Evolutionary conservation across 2,329 filamentous ascomycete genomes (phyloP), one percentile per base, ranked within the genome.

Genomic region (Sclerotiophoma versabilis): DNA sequence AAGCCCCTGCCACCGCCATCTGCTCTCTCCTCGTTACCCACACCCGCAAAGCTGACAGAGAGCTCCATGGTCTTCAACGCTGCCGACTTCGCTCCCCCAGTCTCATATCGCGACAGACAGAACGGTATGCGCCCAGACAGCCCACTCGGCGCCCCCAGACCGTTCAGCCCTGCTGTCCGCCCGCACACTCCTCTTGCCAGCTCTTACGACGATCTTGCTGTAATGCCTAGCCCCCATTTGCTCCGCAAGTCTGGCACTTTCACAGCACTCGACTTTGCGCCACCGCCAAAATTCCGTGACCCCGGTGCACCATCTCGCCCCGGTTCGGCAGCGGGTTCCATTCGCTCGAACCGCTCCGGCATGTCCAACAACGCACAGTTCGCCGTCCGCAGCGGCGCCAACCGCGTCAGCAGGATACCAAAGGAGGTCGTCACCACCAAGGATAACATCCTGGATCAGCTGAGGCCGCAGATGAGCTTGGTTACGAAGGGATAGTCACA

Each of bases 71-170:
- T 96, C 61, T 86, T 89, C 74, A 89, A 77, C 66, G 83, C 92
- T 0, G 84, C 89, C 52, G 93, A 97, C 64, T 98, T 96, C 75
- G 95, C 95, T 0, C 95, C 95, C 20, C 92, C 90, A 8, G 72
- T 77, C 42, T 76, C 79, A 0, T 79, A 75, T 72, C 70, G 80
- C 43, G 90, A 93, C 29, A 84, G 88, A 56, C 86, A 84, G 59
- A 83, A 85, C 47, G 93, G 93, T 44, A 79, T 82, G 57, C 71
- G 78, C 42, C 81, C 85, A 3, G 84, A 86, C 62, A 87, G 84
- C 54, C 85, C 85, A 11, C 74, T 81, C 38, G 85, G 85, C 51
- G 79, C 78, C 15, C 62, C 80, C 30, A 77, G 87, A 27, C 87
- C 92, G 1, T 99, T 91, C 78, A 87, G 87, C 51, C 87, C 89